Evolutionary conservation across 1,284 basidiomycete species (phyloP), one percentile per base, ranked within the genome.

Genomic region (Irpex sp.): DNA sequence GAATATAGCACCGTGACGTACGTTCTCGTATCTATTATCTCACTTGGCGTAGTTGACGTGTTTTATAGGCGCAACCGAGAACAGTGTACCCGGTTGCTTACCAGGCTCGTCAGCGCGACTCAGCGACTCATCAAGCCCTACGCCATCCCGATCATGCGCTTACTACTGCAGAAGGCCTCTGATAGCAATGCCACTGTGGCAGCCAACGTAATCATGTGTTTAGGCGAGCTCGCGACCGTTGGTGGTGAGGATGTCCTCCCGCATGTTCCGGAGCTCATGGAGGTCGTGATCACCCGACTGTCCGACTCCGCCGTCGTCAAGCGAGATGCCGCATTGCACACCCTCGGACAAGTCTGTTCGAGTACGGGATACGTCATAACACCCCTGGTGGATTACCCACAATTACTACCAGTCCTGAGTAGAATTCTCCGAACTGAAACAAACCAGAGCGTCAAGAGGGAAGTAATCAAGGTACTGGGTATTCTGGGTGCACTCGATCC

Each of bases 401-500:
- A 93, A 66, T 81, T 99, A 7, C 80, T 99, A n/a, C 89, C 88
- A 33, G 83, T 95, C 19, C 79, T 99, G 33, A 92, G 93, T 66
- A 85, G 91, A 63, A 93, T 99, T 64, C 77, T 99, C 61, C 86
- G 90, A 71, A 91, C 90, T 12, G 97, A 99, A 71, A 85, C 85
- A 9, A 85, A 82, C 28, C 85, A 87, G 64, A 75, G 80, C 1
- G 88, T 94, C n/a, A 82, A 94, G 54, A 82, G 96, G 49, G 97
- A 99, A 70, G 94, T 91, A 72, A 77, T 99, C 64, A 91, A 96
- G 67, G 96, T 98, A 3, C 84, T 99, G 69, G 97, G 97, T 65
- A 95, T 98, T 63, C 81, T 99, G 4, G 97, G 97, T 63, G 97
- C 97, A n/a, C 78, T 99, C 36, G 97, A 99, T 74, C 97, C 97